Conservation (phyloP, 768 basidiomycete species). For the Bullera alba region DNA sequence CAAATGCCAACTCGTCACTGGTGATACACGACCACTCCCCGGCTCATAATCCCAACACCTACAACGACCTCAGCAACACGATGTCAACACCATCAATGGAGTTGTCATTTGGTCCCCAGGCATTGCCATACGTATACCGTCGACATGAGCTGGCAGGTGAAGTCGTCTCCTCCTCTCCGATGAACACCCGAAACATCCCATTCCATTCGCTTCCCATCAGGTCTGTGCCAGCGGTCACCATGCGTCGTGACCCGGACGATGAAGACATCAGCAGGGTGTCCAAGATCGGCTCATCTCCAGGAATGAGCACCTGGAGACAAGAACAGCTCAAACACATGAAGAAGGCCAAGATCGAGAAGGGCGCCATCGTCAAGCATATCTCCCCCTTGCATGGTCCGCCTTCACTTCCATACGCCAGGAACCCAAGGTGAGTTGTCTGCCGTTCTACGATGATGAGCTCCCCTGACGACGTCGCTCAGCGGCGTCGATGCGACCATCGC, state of each 20-base stretch:
- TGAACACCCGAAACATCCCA: not conserved
- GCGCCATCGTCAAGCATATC: conserved; percentile 13
- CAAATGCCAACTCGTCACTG: no score
- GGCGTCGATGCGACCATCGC: conserved; percentile 34
- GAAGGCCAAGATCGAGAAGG: conserved; percentile 9
- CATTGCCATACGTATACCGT: conserved; percentile 14
- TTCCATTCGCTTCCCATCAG: not conserved
- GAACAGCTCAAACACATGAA: conserved; percentile 23
- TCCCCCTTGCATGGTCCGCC: conserved; percentile 29
- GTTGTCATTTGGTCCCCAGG: conserved; percentile 14
- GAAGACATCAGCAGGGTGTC: not conserved
- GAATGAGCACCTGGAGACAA: conserved; percentile 17
- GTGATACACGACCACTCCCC: no score
- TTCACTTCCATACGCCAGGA: conserved; percentile 35
- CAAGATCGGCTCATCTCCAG: conserved; percentile 3
- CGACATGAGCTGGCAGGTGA: not conserved
- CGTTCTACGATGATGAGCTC: not conserved
- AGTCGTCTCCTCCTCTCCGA: not conserved
- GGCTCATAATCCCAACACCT: not conserved
- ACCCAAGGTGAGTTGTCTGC: conserved; percentile 33
- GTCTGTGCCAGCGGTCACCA: not conserved
- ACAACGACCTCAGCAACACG: not conserved
- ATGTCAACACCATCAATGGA: conserved; percentile 1
- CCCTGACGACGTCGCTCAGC: conserved; percentile 6
- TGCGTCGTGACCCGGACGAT: not conserved